A percentile compares a stretch with the other conserved stretches of the same genome.
Conservation (phyloP, 2,329 filamentous ascomycete genomes). For the Aureobasidium sp. region DNA sequence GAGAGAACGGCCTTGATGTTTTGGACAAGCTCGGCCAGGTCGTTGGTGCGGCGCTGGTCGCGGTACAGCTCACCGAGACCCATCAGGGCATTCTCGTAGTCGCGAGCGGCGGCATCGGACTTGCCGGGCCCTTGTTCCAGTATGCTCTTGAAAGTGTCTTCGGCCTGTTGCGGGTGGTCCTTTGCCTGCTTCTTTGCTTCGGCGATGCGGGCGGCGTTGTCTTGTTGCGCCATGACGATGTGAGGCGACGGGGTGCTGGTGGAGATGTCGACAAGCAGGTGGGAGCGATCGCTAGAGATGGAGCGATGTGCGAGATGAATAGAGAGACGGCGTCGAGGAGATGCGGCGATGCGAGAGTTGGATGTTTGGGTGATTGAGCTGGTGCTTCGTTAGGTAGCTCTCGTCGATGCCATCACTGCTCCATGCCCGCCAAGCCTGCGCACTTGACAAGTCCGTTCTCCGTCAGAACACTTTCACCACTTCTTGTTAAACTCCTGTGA, state of each 20-base stretch:
- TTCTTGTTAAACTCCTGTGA: background rate
- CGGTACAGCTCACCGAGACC: constrained; percentile 87
- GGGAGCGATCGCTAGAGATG: background rate
- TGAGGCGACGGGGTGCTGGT: background rate
- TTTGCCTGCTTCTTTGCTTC: constrained; percentile 81
- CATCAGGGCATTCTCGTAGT: constrained; percentile 85
- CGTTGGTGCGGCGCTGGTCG: constrained; percentile 72
- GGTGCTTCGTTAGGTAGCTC: background rate
- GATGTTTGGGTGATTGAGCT: background rate
- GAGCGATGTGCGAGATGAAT: background rate
- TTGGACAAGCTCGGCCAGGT: constrained; percentile 81
- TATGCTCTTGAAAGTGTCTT: constrained; percentile 81
- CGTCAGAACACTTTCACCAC: background rate
- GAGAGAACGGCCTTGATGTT: constrained; percentile 86
- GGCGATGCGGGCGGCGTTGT: constrained; percentile 60
- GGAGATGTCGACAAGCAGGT: background rate
- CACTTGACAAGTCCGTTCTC: background rate
- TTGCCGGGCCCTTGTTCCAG: constrained; percentile 75
- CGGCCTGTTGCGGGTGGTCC: constrained; percentile 73
- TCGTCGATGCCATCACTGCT: background rate
- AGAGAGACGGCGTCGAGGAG: background rate
- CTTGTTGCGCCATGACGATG: constrained; percentile 39
- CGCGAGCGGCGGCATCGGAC: constrained; percentile 76
- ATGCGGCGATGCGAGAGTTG: background rate
- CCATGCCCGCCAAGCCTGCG: background rate